Evolutionary conservation across 169 alveolate species (phyloP).

Genomic region (Plasmodium adleri): DNA sequence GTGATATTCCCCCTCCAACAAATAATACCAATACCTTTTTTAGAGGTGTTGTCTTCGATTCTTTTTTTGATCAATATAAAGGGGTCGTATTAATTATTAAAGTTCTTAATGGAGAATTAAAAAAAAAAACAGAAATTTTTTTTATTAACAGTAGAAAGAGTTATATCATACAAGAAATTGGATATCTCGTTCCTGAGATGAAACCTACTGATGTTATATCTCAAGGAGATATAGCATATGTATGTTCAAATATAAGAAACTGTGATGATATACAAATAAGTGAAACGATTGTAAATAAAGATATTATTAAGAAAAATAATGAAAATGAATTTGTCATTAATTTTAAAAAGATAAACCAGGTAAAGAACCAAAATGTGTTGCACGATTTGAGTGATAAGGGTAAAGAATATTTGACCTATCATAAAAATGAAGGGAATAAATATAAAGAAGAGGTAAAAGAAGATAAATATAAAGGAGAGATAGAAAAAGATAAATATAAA

Average conservation of each 20-base stretch:
- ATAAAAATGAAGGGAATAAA: not conserved
- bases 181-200: conserved; percentile 83
- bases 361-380: not conserved
- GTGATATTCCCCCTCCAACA: conserved; percentile 90
- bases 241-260: conserved; percentile 55
- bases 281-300: conserved; percentile 34
- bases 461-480: not conserved
- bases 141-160: conserved; percentile 77
- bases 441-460: not conserved
- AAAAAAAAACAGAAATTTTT: conserved; percentile 80
- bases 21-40: conserved; percentile 82
- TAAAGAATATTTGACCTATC: not conserved
- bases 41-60: conserved; percentile 93
- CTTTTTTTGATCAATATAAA: conserved; percentile 90
- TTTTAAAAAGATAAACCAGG: conserved; percentile 7
- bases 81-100: conserved; percentile 92
- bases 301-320: conserved; percentile 6
- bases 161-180: conserved; percentile 80
- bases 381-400: not conserved
- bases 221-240: conserved; percentile 76
- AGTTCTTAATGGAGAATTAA: conserved; percentile 83
- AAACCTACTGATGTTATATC: conserved; percentile 69
- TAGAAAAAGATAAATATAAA: not conserved
- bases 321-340: conserved; percentile 39
- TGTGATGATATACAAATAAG: conserved; percentile 52